A percentile compares a stretch with the other conserved stretches of the same genome.
These are phyloP conservation scores for Cutaneotrichosporon spelunceum DNA, from an alignment of 1,284 basidiomycete species.

Conservation along the genomic window DNA sequence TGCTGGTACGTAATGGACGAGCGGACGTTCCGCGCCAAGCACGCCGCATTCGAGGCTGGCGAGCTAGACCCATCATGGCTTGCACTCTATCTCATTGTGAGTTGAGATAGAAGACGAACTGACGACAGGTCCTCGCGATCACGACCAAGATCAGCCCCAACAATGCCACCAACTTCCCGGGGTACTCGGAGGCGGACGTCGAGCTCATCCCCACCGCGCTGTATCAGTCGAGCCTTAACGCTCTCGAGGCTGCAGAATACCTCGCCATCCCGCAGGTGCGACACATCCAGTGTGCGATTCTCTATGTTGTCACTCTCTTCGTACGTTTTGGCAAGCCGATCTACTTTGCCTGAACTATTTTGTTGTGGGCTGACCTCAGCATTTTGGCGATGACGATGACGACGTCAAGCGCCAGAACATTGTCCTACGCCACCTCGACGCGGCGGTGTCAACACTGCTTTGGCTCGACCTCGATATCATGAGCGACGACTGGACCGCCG, in stretches of 20 bases:
- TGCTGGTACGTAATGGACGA: constrained; percentile 7
- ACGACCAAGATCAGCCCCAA: constrained; percentile 14
- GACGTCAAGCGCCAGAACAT: constrained; percentile 18
- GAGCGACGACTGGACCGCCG: neutral
- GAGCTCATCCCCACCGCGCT: constrained; percentile 9
- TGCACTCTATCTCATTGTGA: constrained; percentile 26
- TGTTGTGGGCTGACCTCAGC: constrained; percentile 12
- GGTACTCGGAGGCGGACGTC: constrained; percentile 10
- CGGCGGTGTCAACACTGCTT: constrained; percentile 23
- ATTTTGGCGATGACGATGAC: constrained; percentile 24
- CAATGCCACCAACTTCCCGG: neutral
- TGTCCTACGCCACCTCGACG: constrained; percentile 24
- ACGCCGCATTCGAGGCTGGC: neutral
- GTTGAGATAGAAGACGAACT: constrained; percentile 3
- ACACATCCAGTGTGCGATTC: constrained; percentile 26
- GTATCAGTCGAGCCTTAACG: constrained; percentile 19
- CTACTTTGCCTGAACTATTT: neutral
- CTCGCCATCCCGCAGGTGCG: constrained; percentile 23
- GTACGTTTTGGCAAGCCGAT: constrained; percentile 11
- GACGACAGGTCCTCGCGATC: constrained; percentile 21
- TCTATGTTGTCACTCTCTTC: constrained; percentile 25
- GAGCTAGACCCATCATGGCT: constrained; percentile 22
- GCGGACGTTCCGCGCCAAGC: constrained; percentile 1
- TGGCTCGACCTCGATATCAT: constrained; percentile 28
- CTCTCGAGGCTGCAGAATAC: constrained; percentile 23